phyloP scores from a whole-genome alignment of 2,329 filamentous ascomycete genomes.

The Stagonosporopsis chrysanthemi region DNA sequence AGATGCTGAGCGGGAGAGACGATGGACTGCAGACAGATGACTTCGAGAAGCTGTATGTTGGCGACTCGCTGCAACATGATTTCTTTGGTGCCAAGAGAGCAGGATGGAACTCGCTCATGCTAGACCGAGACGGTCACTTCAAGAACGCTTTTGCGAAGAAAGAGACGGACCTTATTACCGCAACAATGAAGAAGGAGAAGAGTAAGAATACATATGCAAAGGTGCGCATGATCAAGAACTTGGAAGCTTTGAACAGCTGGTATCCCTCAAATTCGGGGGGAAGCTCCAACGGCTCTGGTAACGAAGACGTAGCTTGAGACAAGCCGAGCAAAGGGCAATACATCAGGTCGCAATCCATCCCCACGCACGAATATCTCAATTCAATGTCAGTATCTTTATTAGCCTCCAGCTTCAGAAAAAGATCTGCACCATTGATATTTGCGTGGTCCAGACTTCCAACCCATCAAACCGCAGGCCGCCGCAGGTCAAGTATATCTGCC shows the following conservation, averaged over 20 bases:
- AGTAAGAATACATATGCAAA: not conserved
- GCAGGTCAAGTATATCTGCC: slow-evolving; percentile 61
- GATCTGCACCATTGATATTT: not conserved
- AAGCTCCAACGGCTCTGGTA: not conserved
- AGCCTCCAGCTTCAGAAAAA: not conserved
- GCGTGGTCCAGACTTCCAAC: not conserved
- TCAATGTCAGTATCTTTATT: too few species aligned
- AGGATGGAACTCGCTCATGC: slow-evolving; percentile 57
- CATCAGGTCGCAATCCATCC: not conserved
- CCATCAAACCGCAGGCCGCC: slow-evolving; percentile 23
- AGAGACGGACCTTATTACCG: not conserved
- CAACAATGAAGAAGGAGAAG: not conserved
- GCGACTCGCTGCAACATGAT: slow-evolving; percentile 63
- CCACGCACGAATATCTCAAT: not conserved
- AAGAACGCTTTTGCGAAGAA: not conserved
- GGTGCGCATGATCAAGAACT: not conserved
- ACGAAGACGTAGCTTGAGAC: not conserved
- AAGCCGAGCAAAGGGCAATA: not conserved
- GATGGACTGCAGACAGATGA: slow-evolving; percentile 18
- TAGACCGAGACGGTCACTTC: slow-evolving; percentile 46
- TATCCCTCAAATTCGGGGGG: not conserved
- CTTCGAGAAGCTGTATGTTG: slow-evolving; percentile 60
- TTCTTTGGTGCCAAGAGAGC: slow-evolving; percentile 57
- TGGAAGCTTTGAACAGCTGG: slow-evolving; percentile 3
- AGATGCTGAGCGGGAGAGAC: slow-evolving; percentile 36